Conservation (phyloP, 257 asterid genomes). For the Ehretia macrophylla region DNA sequence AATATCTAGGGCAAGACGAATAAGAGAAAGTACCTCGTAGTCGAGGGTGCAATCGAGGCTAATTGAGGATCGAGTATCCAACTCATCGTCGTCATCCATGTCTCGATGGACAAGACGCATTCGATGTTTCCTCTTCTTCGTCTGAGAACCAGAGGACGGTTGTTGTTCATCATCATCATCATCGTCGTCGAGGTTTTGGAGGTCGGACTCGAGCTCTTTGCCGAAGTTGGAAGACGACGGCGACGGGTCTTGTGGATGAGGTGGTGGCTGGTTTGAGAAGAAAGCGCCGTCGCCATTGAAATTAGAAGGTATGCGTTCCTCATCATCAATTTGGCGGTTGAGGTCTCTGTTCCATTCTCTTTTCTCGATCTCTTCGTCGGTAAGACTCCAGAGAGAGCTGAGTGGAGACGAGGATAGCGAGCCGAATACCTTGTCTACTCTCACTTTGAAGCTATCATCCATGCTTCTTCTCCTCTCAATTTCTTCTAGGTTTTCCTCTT, state of each 20-base stretch:
- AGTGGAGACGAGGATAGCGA: slow-evolving; percentile 34
- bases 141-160: slow-evolving; percentile 10
- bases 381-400: slow-evolving; percentile 57
- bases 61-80: slow-evolving; percentile 59
- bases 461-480: slow-evolving; percentile 18
- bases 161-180: slow-evolving; percentile 22
- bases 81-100: slow-evolving; percentile 29
- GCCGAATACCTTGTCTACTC: slow-evolving; percentile 83
- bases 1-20: background rate
- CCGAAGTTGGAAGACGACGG: background rate
- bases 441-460: slow-evolving; percentile 82
- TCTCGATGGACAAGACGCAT: slow-evolving; percentile 11
- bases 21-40: slow-evolving; percentile 48
- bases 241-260: background rate
- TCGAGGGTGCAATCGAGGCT: slow-evolving; percentile 91
- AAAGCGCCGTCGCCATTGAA: background rate
- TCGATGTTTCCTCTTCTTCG: slow-evolving; percentile 23
- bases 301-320: background rate
- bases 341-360: slow-evolving; percentile 44
- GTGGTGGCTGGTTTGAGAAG: slow-evolving; percentile 4
- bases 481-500: background rate
- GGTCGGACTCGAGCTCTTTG: slow-evolving; percentile 22
- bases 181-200: slow-evolving; percentile 25
- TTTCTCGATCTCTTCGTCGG: slow-evolving; percentile 69
- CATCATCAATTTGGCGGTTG: slow-evolving; percentile 1